Evolutionary conservation across 2,329 filamentous ascomycete genomes (phyloP).

Genomic region (Blastomyces gilchristii): DNA sequence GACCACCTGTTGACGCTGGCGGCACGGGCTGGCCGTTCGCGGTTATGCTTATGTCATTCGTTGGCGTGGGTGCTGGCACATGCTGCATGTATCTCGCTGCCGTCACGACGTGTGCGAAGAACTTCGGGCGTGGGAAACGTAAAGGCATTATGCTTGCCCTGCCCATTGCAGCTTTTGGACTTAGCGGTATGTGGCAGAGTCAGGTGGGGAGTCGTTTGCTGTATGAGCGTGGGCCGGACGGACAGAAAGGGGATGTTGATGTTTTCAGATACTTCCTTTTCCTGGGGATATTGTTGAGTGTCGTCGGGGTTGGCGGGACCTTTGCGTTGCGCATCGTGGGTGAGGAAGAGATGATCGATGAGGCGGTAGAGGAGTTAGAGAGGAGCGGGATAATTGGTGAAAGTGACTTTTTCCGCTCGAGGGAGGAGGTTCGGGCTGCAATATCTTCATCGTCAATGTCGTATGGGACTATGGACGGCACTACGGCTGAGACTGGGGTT

Average conservation of each 20-base stretch:
- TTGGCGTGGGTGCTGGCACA: constrained; percentile 71
- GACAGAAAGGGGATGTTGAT: constrained; percentile 51
- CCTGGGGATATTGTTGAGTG: constrained; percentile 59
- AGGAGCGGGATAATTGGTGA: constrained; percentile 71
- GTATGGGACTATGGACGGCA: constrained; percentile 50
- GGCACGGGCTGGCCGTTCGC: constrained; percentile 59
- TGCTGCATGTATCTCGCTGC: constrained; percentile 81
- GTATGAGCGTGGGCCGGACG: constrained; percentile 56
- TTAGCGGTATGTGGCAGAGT: constrained; percentile 93
- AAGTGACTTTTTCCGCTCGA: constrained; percentile 58
- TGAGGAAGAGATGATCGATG: constrained; percentile 64
- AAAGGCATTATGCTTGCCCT: constrained; percentile 80
- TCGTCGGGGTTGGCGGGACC: constrained; percentile 61
- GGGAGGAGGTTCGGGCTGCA: constrained; percentile 35
- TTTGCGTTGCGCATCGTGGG: constrained; percentile 65
- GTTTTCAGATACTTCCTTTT: constrained; percentile 87
- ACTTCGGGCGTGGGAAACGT: constrained; percentile 81
- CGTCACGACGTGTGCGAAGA: constrained; percentile 95
- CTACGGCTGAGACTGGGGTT: constrained; percentile 23
- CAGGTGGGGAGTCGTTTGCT: constrained; percentile 73
- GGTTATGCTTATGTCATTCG: constrained; percentile 77
- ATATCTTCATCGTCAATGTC: constrained; percentile 12
- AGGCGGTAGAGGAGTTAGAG: constrained; percentile 83
- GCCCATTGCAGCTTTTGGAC: constrained; percentile 83
- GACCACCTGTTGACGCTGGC: constrained; percentile 43